Base-by-base conservation (phyloP, 2,329 filamentous ascomycete genomes). In the Nemania diffusa region DNA sequence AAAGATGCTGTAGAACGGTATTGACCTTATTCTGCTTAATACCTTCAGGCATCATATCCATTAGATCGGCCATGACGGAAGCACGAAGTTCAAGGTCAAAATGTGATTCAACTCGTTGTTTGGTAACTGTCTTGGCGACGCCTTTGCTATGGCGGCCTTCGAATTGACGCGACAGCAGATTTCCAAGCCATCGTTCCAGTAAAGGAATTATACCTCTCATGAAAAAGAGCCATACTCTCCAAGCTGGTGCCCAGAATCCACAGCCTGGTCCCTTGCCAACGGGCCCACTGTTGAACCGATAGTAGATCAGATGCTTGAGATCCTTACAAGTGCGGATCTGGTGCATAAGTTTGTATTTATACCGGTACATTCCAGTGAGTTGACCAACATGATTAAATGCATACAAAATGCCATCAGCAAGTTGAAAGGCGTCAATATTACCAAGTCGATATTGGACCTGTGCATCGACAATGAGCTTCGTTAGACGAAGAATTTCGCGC, bases 261-360 rank as follows among this genome's bases (percentile, higher is more conserved):
- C 96, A 99, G 27, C 96, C 96, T 73, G 97, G 96, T 46, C 96
- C 96, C 79, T 99, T 99, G 8, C 96, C 96, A 22, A 99, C 97
- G 11, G 95, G 92, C 0, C 94, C 96, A 66, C 94, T 94, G 80
- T 99, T 99, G 84, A 99, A 99, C 57, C 95, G 92, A 80, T 98
- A 98, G 83, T 99, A 99, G 72, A 99, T 98, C 69, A 99, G 83
- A 87, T 99, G 96, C 87, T 99, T 99, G 78, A 99, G 80, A 81
- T 99, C 96, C 81, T 99, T 99, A 85, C 96, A 99, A 0, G 96
- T 97, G 74, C 96, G 93, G 75, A 99, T 99, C 81, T 99, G 96
- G 79, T 99, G 96, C 96, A 99, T 99, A 64, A 99, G 86, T 85
- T 99, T 99, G 85, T 99, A 99, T 85, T 99, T 99, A 87, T 99